Conservation (phyloP, 2,329 filamentous ascomycete species). For the Ceratocystis eucalypticola region DNA sequence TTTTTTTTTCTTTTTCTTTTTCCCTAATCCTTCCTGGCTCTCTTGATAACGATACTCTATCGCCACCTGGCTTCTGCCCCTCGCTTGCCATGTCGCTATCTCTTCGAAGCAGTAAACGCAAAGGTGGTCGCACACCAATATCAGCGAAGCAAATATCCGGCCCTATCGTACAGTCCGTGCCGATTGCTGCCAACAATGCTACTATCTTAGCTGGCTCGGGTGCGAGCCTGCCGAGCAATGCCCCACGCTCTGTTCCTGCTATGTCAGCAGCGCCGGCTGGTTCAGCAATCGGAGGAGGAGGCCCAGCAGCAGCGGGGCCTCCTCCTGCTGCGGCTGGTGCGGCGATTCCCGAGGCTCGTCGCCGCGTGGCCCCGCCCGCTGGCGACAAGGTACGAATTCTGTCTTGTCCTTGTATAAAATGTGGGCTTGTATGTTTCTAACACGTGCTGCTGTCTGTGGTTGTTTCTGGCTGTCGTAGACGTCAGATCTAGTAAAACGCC, state of each 20-base stretch:
- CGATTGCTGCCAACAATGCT: slow-evolving; percentile 21
- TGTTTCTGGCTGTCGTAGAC: slow-evolving; percentile 33
- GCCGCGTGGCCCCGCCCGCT: slow-evolving; percentile 36
- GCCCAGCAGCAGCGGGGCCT: slow-evolving; percentile 21
- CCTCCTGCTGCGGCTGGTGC: neutral
- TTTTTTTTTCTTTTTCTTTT: too few relatives aligned
- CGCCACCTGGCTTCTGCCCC: neutral
- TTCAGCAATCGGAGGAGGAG: slow-evolving; percentile 18
- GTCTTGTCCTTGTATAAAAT: neutral
- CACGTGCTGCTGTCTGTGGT: neutral
- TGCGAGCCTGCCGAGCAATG: slow-evolving; percentile 14
- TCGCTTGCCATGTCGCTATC: slow-evolving; percentile 45
- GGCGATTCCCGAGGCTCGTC: slow-evolving; percentile 28
- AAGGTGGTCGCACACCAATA: slow-evolving; percentile 47
- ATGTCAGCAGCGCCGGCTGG: slow-evolving; percentile 6
- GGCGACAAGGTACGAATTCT: slow-evolving; percentile 40
- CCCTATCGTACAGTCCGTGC: slow-evolving; percentile 42
- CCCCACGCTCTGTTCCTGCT: slow-evolving; percentile 15
- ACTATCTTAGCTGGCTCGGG: slow-evolving; percentile 23
- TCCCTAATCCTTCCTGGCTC: too few relatives aligned
- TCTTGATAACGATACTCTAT: neutral
- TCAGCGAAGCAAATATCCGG: slow-evolving; percentile 50
- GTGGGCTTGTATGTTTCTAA: neutral
- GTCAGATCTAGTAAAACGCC: slow-evolving; percentile 76
- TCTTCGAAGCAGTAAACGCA: slow-evolving; percentile 46